Percentiles rank a stretch among this genome's conserved stretches.
phyloP scores from a whole-genome alignment of 306 rosid species.

The Herpetospermum pedunculosum region DNA sequence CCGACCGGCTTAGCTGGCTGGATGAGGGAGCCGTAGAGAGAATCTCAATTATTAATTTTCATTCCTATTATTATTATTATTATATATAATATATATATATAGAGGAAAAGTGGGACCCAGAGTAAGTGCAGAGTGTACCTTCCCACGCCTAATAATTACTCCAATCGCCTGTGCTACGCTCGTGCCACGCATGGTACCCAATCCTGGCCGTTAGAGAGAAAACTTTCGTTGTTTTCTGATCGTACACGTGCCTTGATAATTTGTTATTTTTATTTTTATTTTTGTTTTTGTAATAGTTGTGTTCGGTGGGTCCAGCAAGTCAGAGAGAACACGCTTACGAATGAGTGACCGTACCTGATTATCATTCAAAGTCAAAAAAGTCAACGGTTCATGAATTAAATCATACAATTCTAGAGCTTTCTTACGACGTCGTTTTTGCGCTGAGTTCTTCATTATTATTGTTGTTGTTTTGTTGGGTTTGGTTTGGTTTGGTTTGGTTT shows the following conservation, averaged over 20 bases:
- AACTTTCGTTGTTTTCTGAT: background rate
- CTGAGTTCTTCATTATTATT: no score
- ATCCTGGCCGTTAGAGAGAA: background rate
- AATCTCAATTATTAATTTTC: constrained; percentile 3
- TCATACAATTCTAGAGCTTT: no score
- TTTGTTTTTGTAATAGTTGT: no score
- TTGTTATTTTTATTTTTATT: background rate
- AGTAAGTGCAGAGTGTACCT: background rate
- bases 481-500: no score
- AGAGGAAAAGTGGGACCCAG: background rate
- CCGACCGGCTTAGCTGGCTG: background rate
- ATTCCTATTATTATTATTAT: background rate
- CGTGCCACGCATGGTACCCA: background rate
- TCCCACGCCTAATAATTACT: constrained; percentile 10
- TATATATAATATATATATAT: background rate
- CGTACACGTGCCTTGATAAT: constrained; percentile 25
- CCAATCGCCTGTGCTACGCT: background rate
- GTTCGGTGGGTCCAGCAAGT: background rate
- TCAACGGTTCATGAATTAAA: no score
- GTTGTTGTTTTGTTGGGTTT: no score
- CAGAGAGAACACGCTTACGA: background rate
- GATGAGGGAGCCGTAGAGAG: background rate
- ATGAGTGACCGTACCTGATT: constrained; percentile 4
- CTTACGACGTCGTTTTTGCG: no score
- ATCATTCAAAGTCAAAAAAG: background rate